These are phyloP conservation scores for Castanea sativa DNA, from an alignment of 306 rosid species.

Conservation along the genomic window DNA sequence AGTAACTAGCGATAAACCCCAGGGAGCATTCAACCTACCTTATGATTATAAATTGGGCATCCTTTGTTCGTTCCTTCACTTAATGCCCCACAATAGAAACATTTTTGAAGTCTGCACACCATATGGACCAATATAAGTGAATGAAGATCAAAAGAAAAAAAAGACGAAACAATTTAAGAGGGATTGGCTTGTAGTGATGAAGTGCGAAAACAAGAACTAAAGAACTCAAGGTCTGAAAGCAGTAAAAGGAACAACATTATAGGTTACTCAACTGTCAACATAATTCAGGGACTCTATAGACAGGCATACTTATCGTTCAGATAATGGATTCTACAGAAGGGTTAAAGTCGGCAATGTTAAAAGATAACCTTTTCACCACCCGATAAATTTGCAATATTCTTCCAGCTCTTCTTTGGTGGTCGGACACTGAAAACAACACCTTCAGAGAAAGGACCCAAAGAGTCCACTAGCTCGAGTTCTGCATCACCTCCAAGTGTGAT, in stretches of 20 bases:
- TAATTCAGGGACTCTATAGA: not conserved
- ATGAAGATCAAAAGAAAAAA: not conserved
- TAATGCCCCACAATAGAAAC: conserved; percentile 94
- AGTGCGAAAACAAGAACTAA: conserved; percentile 95
- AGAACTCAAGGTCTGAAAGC: conserved; percentile 85
- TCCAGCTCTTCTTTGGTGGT: conserved; percentile 98
- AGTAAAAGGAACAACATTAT: conserved; percentile 16
- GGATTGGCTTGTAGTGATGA: conserved; percentile 94
- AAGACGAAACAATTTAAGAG: not conserved
- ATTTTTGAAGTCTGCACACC: conserved; percentile 80
- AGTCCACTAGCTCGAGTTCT: conserved; percentile 92
- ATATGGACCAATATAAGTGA: conserved; percentile 20
- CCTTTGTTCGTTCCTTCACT: conserved; percentile 87
- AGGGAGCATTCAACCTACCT: conserved; percentile 44
- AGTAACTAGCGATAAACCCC: not conserved
- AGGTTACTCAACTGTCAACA: not conserved
- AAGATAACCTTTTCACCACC: conserved; percentile 92
- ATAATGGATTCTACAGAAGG: not conserved
- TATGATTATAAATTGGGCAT: conserved; percentile 84
- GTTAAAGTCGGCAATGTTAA: not conserved
- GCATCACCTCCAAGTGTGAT: conserved; percentile 99
- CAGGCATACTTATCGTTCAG: conserved; percentile 7
- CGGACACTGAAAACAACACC: conserved; percentile 97
- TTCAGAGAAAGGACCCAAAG: conserved; percentile 95
- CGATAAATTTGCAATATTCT: conserved; percentile 92